phyloP scores from a whole-genome alignment of 768 basidiomycete genomes.

The Lentinula boryana region DNA sequence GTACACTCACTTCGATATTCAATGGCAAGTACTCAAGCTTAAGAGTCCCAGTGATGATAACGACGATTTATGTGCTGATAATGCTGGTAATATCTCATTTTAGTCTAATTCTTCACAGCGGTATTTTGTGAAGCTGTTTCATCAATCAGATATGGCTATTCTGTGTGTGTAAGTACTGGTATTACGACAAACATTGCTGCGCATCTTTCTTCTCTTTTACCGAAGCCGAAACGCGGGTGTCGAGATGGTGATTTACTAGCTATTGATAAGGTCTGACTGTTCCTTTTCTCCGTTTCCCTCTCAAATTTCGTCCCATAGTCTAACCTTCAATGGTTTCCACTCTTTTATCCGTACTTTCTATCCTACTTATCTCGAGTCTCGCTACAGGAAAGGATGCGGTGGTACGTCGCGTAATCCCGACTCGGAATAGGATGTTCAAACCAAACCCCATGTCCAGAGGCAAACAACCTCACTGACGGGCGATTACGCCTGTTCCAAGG shows the following conservation, averaged over 20 bases:
- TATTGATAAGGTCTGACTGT: neutral
- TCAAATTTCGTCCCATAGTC: too few relatives aligned
- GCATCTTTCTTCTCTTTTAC: neutral
- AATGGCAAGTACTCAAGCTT: too few relatives aligned
- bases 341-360: neutral
- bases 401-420: neutral
- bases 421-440: neutral
- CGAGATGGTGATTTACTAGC: neutral
- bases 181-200: neutral
- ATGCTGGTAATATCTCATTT: too few relatives aligned
- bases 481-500: constrained; percentile 22
- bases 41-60: too few relatives aligned
- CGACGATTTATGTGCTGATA: too few relatives aligned
- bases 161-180: neutral
- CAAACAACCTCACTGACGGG: constrained; percentile 13
- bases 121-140: neutral
- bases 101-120: too few relatives aligned
- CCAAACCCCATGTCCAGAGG: neutral
- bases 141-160: neutral
- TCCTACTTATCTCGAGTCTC: neutral
- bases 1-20: too few relatives aligned
- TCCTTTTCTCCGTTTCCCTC: neutral
- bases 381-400: neutral
- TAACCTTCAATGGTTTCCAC: neutral
- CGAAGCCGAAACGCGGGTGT: neutral